Percentiles rank a stretch among this genome's conserved stretches.
These are phyloP conservation scores for Boletus semigastroideus DNA, from an alignment of 1,284 basidiomycete genomes.

Conservation along the genomic window DNA sequence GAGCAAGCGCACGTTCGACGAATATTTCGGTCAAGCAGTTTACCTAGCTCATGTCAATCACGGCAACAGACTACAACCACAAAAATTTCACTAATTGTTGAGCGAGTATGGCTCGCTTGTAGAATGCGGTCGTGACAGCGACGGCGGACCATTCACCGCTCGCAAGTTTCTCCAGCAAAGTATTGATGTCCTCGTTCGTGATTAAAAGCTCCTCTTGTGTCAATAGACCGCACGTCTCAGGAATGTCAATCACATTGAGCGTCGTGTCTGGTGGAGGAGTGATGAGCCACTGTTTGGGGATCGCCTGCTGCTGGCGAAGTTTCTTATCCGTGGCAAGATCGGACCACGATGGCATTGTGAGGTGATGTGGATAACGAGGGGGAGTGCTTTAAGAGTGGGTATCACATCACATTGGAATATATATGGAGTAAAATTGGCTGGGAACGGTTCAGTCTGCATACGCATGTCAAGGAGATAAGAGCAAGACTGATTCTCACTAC, in stretches of 20 bases:
- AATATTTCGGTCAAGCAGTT: slow-evolving; percentile 56
- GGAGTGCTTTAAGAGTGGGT: not conserved
- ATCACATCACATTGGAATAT: slow-evolving; percentile 8
- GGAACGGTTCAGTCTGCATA: slow-evolving; percentile 6
- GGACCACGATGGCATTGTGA: slow-evolving; percentile 40
- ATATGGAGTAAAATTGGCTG: slow-evolving; percentile 3
- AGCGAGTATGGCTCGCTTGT: slow-evolving; percentile 58
- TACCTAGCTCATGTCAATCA: slow-evolving; percentile 42
- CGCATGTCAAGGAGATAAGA: slow-evolving; percentile 12
- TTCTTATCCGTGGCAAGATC: slow-evolving; percentile 42
- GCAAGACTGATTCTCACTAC: not conserved
- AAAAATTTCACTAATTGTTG: slow-evolving; percentile 50
- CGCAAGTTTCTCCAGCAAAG: slow-evolving; percentile 42
- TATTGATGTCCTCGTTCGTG: slow-evolving; percentile 45
- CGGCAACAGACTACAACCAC: not conserved
- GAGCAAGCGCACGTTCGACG: slow-evolving; percentile 49
- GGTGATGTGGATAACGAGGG: not conserved
- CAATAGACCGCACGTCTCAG: slow-evolving; percentile 46
- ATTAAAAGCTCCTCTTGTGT: slow-evolving; percentile 47
- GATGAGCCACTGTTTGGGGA: slow-evolving; percentile 51
- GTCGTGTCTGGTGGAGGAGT: slow-evolving; percentile 29
- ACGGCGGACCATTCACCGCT: slow-evolving; percentile 42
- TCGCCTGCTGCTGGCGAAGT: slow-evolving; percentile 43
- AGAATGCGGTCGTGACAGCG: slow-evolving; percentile 54
- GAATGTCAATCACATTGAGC: slow-evolving; percentile 44